Evolutionary conservation across 2,329 filamentous ascomycete species (phyloP), one percentile per base, ranked within the genome.

Genomic region (Pseudogymnoascus sp.): DNA sequence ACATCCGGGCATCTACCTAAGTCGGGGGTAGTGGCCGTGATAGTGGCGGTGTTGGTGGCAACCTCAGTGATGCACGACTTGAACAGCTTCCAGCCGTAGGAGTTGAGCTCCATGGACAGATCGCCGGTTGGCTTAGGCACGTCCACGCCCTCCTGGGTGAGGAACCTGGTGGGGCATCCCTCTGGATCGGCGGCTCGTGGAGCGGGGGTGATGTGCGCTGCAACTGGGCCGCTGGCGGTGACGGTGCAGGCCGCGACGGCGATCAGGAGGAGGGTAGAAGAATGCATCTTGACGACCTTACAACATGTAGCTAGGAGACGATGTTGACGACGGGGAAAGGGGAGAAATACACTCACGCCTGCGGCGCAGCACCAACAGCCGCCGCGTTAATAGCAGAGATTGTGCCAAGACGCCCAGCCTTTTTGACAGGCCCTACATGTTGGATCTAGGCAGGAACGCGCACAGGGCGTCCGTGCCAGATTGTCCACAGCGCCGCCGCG

Each of bases 91-190:
- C 36, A 36, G 36, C 41, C 62, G 13, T 63, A 63, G 2, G 59
- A 60, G 15, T 38, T 2, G 25, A 63, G 21, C 2, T 36, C 62
- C 10, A 55, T 31, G 13, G 61, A n/a, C 8, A 63, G 62, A 4
- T 13, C 17, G 21, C 62, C 36, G 7, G 44, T 63, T 12, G 62
- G 59, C 42, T 58, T 63, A 3, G 62, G 62, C 31, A 63, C 59
- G 36, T 63, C 59, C 17, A 63, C 61, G 5, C 35, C 35, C 35
- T 38, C 35, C 13, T 38, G 35, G 35, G 35, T 38, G 13, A 38
- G 35, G 35, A 38, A 38, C 35, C n/a, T 13, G 35, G 35, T 38
- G 7, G 35, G 35, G 13, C 35, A 38, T n/a, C 35, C 35, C 35
- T 38, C 13, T n/a, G 35, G 35, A 13, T 38, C 35, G 13, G n/a